Conservation (phyloP, 2,329 filamentous ascomycete species). For the Drechslera avenae region DNA sequence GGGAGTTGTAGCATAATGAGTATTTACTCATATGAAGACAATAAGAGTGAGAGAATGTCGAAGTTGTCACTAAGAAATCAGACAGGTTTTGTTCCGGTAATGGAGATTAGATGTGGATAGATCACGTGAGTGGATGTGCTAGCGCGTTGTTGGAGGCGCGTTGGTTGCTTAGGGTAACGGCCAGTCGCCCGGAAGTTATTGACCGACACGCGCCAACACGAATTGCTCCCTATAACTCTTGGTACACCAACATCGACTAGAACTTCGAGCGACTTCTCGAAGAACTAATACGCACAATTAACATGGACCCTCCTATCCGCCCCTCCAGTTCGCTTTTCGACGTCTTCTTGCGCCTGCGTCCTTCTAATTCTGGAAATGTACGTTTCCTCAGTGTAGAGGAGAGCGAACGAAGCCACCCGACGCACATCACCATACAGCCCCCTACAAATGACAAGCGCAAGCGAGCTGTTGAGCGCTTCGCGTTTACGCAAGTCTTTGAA, state of each 20-base stretch:
- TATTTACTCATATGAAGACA: neutral
- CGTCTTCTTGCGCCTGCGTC: conserved; percentile 81
- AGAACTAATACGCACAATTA: conserved; percentile 14
- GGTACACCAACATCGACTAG: conserved; percentile 13
- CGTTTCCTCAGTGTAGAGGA: conserved; percentile 80
- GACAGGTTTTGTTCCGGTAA: no score
- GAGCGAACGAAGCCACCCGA: conserved; percentile 46
- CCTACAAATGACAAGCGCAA: conserved; percentile 83
- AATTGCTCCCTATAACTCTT: conserved; percentile 5
- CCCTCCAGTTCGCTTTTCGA: conserved; percentile 72
- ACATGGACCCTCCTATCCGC: conserved; percentile 46
- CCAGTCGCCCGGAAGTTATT: conserved; percentile 14
- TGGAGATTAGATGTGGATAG: no score
- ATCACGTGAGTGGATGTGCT: conserved; percentile 6
- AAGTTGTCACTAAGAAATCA: no score
- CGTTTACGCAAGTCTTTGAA: conserved; percentile 91
- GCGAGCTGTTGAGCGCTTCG: conserved; percentile 89
- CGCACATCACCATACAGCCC: conserved; percentile 59
- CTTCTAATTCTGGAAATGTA: conserved; percentile 44
- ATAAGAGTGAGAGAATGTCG: no score
- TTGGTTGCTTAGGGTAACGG: conserved; percentile 23
- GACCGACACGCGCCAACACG: conserved; percentile 17
- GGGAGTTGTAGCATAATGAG: conserved; percentile 43
- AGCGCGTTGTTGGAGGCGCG: neutral
- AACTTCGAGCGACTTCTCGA: conserved; percentile 1